Percentiles rank a stretch among this genome's conserved stretches.
Conservation (phyloP, 208 protist species). For the Leishmania amazonensis region DNA sequence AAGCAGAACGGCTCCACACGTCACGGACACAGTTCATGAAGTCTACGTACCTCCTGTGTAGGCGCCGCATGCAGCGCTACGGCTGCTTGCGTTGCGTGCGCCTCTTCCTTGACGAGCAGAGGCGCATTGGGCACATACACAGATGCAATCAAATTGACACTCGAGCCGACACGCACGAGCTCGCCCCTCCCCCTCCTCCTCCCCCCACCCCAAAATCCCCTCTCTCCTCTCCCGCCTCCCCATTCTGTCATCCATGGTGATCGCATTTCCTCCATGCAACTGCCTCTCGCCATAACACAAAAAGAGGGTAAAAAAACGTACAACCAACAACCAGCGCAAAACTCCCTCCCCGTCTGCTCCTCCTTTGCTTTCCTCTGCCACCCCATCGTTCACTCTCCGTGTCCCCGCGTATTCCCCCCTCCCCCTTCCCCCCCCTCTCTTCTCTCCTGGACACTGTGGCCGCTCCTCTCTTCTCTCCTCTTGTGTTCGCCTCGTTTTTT, state of each 20-base stretch:
- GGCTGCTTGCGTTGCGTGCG: not conserved
- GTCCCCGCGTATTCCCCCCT: not conserved
- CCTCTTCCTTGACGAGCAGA: not conserved
- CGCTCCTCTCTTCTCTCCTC: not conserved
- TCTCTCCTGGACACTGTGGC: not conserved
- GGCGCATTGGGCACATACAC: not conserved
- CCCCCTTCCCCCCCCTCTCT: not conserved
- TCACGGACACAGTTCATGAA: not conserved
- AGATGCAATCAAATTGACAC: not conserved
- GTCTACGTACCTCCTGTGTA: not conserved
- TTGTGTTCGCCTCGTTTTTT: not conserved
- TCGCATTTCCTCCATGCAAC: not conserved
- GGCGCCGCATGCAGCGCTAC: not conserved
- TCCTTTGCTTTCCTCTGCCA: not conserved
- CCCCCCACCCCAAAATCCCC: not conserved
- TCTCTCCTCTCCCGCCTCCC: not conserved
- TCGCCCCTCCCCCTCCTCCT: not conserved
- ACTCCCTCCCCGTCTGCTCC: not conserved
- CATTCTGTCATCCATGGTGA: not conserved
- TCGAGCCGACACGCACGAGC: not conserved
- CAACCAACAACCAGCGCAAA: not conserved
- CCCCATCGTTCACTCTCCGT: not conserved
- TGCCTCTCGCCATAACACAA: not conserved
- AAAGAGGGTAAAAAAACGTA: no score
- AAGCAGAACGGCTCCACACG: not conserved